Evolutionary conservation across 1,284 basidiomycete species (phyloP).

Genomic region (Fomitopsis palustris): DNA sequence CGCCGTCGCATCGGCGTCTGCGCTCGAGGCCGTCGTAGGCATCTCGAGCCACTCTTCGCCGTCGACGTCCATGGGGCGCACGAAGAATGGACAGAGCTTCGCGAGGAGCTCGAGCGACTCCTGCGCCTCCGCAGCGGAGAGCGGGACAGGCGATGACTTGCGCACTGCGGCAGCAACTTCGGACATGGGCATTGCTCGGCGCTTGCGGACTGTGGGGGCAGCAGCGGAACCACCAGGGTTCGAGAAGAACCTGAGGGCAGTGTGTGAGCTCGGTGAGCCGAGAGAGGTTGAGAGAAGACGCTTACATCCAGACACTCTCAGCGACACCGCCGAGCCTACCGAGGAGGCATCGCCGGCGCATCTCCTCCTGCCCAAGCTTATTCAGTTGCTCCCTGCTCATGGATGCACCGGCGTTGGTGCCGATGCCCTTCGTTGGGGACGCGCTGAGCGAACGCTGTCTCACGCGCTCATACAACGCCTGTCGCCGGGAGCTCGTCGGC

Average conservation of each 20-base stretch:
- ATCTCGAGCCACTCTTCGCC: slow-evolving; percentile 81
- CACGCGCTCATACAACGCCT: slow-evolving; percentile 75
- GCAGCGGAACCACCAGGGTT: slow-evolving; percentile 45
- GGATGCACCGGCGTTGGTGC: slow-evolving; percentile 34
- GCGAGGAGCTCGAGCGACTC: slow-evolving; percentile 67
- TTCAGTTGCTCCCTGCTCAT: slow-evolving; percentile 63
- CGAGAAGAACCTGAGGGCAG: slow-evolving; percentile 59
- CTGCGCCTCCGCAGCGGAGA: slow-evolving; percentile 69
- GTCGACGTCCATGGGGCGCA: slow-evolving; percentile 56
- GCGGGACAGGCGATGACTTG: slow-evolving; percentile 75
- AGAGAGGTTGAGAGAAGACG: slow-evolving; percentile 8
- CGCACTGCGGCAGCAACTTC: slow-evolving; percentile 66
- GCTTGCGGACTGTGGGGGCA: slow-evolving; percentile 53
- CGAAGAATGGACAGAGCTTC: slow-evolving; percentile 73
- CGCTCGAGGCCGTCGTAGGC: slow-evolving; percentile 46
- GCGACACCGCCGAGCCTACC: slow-evolving; percentile 74
- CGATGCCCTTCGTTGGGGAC: slow-evolving; percentile 58
- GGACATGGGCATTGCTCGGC: slow-evolving; percentile 57
- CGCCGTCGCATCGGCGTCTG: slow-evolving; percentile 16
- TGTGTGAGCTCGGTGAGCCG: background rate
- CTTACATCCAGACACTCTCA: slow-evolving; percentile 85
- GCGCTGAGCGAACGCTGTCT: slow-evolving; percentile 63
- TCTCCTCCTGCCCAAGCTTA: slow-evolving; percentile 71
- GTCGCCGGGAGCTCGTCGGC: slow-evolving; percentile 67
- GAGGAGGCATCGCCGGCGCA: slow-evolving; percentile 66